A percentile compares a stretch with the other conserved stretches of the same genome.
Conservation (phyloP, 495 filamentous ascomycete genomes). For the Trichoderma orchidacearum region DNA sequence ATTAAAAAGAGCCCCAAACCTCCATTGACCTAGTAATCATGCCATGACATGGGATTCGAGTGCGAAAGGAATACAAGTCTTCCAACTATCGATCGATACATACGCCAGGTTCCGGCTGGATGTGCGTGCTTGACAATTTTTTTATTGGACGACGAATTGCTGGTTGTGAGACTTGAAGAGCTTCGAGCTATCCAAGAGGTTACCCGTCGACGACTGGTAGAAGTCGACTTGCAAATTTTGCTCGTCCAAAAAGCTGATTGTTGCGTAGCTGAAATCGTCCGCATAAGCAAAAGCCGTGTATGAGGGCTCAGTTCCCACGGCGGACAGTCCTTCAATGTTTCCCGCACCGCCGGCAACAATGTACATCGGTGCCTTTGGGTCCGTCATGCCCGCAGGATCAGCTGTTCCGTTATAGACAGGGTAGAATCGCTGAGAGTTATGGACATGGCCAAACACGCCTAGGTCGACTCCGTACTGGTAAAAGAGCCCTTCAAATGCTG, state of each 20-base stretch:
- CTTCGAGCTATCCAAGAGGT: background rate
- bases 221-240: background rate
- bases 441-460: conserved; percentile 46
- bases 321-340: background rate
- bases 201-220: background rate
- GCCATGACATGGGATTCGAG: no score
- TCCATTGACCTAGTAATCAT: no score
- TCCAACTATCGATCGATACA: no score
- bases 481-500: conserved; percentile 42
- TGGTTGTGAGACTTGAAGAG: background rate
- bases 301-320: background rate
- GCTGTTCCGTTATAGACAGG: conserved; percentile 25
- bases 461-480: conserved; percentile 49
- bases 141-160: background rate
- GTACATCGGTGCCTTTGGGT: conserved; percentile 44
- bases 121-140: no score
- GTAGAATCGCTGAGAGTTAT: conserved; percentile 9
- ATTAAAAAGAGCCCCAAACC: no score
- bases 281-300: background rate
- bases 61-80: no score
- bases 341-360: conserved; percentile 28
- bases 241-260: background rate
- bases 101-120: no score
- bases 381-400: conserved; percentile 30
- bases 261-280: background rate